Conservation (phyloP, 2,329 filamentous ascomycete genomes). For the Lithohypha guttulata region DNA sequence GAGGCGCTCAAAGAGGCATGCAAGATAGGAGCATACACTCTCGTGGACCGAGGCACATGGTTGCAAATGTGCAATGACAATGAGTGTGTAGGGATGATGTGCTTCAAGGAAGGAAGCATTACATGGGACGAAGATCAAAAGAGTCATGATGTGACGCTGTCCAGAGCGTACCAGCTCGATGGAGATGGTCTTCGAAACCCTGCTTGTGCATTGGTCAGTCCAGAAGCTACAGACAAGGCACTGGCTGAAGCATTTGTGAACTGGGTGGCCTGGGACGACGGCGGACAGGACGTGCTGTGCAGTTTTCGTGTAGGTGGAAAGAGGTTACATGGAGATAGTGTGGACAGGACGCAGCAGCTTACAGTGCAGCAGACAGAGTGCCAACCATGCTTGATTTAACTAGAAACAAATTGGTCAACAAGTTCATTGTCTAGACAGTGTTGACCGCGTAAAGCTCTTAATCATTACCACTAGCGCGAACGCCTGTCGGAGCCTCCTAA, state of each 20-base stretch:
- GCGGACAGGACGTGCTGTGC: constrained; percentile 31
- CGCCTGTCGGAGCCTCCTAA: no score
- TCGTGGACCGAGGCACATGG: constrained; percentile 39
- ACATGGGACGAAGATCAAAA: constrained; percentile 11
- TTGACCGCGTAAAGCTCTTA: no score
- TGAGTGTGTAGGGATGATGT: constrained; percentile 26
- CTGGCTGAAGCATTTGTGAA: constrained; percentile 30
- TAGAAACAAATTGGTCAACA: no score
- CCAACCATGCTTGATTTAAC: no score
- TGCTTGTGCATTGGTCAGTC: constrained; percentile 33
- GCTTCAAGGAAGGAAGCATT: constrained; percentile 23
- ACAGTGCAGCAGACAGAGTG: no score
- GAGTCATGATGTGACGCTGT: constrained; percentile 27
- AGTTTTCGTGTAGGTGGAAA: no score
- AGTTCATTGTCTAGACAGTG: no score
- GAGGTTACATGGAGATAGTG: no score
- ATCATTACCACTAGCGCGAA: no score
- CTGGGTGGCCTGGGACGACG: constrained; percentile 29
- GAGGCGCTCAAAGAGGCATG: constrained; percentile 36
- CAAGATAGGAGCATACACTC: constrained; percentile 35
- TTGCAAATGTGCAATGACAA: constrained; percentile 27
- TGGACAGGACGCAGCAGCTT: no score
- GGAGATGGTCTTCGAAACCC: constrained; percentile 35
- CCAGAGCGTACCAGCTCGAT: no score
- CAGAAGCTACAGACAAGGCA: constrained; percentile 26